phyloP scores from a whole-genome alignment of 768 basidiomycete species.

The Leucogyrophana mollusca region DNA sequence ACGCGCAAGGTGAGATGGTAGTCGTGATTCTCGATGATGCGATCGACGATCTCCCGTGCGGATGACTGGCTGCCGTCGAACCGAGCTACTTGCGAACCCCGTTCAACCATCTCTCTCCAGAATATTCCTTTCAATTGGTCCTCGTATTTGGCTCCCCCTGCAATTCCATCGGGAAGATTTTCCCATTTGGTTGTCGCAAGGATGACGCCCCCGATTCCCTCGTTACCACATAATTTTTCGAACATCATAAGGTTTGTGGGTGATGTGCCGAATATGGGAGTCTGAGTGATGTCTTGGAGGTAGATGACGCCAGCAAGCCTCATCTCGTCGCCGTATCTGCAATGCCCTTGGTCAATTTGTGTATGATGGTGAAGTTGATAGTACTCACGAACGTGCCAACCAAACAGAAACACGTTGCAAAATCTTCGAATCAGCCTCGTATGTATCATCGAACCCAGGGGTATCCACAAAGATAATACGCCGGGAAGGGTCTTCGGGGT shows the following conservation, averaged over 20 bases:
- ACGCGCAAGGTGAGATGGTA: no score
- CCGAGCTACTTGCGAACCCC: constrained; percentile 25
- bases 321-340: constrained; percentile 1
- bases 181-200: constrained; percentile 41
- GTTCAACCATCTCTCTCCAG: constrained; percentile 25
- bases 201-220: constrained; percentile 25
- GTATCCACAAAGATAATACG: constrained; percentile 19
- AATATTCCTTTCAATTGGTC: constrained; percentile 23
- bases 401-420: no score
- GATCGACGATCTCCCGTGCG: constrained; percentile 28
- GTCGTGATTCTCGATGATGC: not conserved
- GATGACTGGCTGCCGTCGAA: constrained; percentile 18
- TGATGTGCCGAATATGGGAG: constrained; percentile 29
- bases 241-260: constrained; percentile 32
- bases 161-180: no score
- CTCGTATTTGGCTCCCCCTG: constrained; percentile 26
- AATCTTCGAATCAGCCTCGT: no score
- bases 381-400: no score
- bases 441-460: constrained; percentile 6
- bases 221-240: constrained; percentile 31
- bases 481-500: no score
- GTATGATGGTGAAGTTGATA: no score
- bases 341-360: no score
- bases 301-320: constrained; percentile 32
- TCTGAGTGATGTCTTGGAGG: constrained; percentile 34